Conservation (phyloP, 1,139 yeast genomes). For the Suhomyces bokatorum region DNA sequence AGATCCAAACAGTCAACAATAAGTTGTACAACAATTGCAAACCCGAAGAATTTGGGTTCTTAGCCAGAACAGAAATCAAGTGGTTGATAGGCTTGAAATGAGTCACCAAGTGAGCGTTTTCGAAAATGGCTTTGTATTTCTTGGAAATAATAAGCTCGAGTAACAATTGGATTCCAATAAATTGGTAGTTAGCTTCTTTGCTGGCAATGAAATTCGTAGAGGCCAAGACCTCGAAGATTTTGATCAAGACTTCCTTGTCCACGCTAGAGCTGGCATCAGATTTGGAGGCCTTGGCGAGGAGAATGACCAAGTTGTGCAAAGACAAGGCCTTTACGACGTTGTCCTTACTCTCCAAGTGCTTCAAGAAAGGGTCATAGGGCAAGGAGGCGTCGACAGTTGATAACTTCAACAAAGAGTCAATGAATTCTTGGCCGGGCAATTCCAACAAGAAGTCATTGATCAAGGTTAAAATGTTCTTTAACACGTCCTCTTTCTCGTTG, state of each 20-base stretch:
- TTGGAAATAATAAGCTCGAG: constrained; percentile 62
- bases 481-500: constrained; percentile 63
- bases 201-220: constrained; percentile 44
- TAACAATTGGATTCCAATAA: constrained; percentile 65
- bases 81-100: constrained; percentile 57
- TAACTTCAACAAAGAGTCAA: constrained; percentile 46
- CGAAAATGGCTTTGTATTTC: constrained; percentile 58
- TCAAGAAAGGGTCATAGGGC: constrained; percentile 58
- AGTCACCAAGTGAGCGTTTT: constrained; percentile 48
- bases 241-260: constrained; percentile 39
- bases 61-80: constrained; percentile 34
- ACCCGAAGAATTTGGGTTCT: constrained; percentile 53
- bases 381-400: constrained; percentile 48
- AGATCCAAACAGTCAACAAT: constrained; percentile 78
- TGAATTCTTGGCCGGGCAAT: constrained; percentile 43
- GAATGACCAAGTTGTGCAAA: constrained; percentile 45
- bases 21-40: constrained; percentile 85
- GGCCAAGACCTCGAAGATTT: constrained; percentile 46
- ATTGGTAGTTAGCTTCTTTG: constrained; percentile 55
- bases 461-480: constrained; percentile 70
- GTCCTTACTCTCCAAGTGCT: constrained; percentile 50
- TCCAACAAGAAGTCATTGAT: constrained; percentile 60
- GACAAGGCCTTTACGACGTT: constrained; percentile 47
- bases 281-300: constrained; percentile 34
- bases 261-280: constrained; percentile 13